A percentile compares a stretch with the other conserved stretches of the same genome.
phyloP scores from a whole-genome alignment of 1,139 yeast species.

The Sugiyamaella grinbergsii region DNA sequence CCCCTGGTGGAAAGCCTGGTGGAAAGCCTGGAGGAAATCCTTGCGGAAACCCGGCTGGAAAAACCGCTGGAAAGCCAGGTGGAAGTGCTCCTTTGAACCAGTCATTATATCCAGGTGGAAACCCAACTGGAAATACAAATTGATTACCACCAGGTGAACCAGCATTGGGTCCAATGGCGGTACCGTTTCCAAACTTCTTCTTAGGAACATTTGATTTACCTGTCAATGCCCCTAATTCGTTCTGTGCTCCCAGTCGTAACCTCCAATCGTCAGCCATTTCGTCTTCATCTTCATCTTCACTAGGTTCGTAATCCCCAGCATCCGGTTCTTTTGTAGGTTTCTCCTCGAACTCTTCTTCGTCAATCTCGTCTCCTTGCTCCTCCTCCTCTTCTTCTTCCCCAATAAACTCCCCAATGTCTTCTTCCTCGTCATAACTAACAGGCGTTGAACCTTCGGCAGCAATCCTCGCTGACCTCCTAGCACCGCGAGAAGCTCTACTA shows the following conservation, averaged over 20 bases:
- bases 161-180: neutral
- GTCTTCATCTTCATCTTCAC: conserved; percentile 17
- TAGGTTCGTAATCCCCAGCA: conserved; percentile 15
- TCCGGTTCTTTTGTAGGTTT: conserved; percentile 20
- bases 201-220: neutral
- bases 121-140: conserved; percentile 12
- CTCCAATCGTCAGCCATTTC: conserved; percentile 9
- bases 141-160: neutral
- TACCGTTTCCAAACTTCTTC: neutral
- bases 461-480: conserved; percentile 25
- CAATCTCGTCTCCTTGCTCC: neutral
- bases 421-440: conserved; percentile 18
- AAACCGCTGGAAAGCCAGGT: neutral
- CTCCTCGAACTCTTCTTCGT: neutral
- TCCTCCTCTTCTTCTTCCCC: conserved; percentile 4
- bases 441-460: conserved; percentile 16
- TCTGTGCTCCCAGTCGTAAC: neutral
- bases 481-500: neutral
- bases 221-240: neutral
- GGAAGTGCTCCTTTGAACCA: neutral
- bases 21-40: neutral
- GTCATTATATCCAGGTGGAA: neutral
- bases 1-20: neutral
- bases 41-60: neutral
- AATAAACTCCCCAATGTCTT: conserved; percentile 20